These are phyloP conservation scores for Porphyrellus sp. DNA, from an alignment of 1,284 basidiomycete genomes.

Conservation along the genomic window DNA sequence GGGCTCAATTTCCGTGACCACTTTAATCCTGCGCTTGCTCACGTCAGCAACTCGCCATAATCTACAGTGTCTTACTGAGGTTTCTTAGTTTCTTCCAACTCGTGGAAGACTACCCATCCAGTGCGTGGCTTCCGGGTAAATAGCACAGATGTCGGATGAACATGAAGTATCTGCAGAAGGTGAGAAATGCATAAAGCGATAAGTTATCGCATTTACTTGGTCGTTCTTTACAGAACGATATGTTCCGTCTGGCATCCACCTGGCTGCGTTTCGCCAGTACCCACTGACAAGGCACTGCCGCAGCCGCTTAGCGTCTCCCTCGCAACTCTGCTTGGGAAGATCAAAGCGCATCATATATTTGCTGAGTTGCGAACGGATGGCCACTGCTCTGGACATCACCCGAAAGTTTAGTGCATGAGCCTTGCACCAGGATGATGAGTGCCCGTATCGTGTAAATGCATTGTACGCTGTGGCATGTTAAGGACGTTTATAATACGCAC, in stretches of 20 bases:
- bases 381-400: slow-evolving; percentile 87
- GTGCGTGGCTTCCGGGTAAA: slow-evolving; percentile 89
- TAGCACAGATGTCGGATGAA: slow-evolving; percentile 91
- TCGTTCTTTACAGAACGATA: slow-evolving; percentile 83
- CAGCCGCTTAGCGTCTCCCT: slow-evolving; percentile 78
- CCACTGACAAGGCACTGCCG: slow-evolving; percentile 86
- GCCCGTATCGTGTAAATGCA: slow-evolving; percentile 82
- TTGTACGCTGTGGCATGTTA: slow-evolving; percentile 69
- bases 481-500: slow-evolving; percentile 1
- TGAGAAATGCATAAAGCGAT: not conserved
- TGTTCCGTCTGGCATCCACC: slow-evolving; percentile 86
- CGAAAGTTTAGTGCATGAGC: slow-evolving; percentile 90
- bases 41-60: slow-evolving; percentile 7
- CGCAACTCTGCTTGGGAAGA: slow-evolving; percentile 74
- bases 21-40: slow-evolving; percentile 42
- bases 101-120: slow-evolving; percentile 94
- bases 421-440: slow-evolving; percentile 87
- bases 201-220: slow-evolving; percentile 49
- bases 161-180: slow-evolving; percentile 67
- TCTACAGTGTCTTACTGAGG: slow-evolving; percentile 55
- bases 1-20: slow-evolving; percentile 59
- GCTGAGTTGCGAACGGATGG: slow-evolving; percentile 88
- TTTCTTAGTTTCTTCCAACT: slow-evolving; percentile 95
- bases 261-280: slow-evolving; percentile 92
- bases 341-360: slow-evolving; percentile 90